phyloP scores from a whole-genome alignment of 768 basidiomycete species.

The Kwoniella mangroviensis region DNA sequence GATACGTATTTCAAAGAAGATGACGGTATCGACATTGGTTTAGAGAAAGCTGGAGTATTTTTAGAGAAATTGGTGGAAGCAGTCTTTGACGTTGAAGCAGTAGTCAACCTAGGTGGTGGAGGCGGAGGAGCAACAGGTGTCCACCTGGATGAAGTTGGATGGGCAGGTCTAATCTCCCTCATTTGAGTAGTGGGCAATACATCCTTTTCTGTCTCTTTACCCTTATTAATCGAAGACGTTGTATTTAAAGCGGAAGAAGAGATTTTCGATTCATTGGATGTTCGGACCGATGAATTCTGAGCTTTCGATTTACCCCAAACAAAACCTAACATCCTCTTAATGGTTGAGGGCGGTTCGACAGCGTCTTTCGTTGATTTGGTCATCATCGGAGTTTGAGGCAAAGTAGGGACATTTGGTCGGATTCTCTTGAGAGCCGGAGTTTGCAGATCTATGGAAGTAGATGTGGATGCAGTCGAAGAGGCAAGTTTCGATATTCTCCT shows the following conservation, averaged over 20 bases:
- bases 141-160: neutral
- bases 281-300: neutral
- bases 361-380: neutral
- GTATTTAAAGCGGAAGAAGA: neutral
- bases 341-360: constrained; percentile 38
- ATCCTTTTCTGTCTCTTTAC: constrained; percentile 7
- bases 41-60: neutral
- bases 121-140: constrained; percentile 8
- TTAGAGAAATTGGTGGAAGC: neutral
- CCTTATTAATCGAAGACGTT: neutral
- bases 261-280: neutral
- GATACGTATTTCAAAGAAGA: neutral
- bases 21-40: neutral
- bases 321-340: constrained; percentile 38
- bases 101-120: neutral
- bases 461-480: constrained; percentile 1
- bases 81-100: neutral
- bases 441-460: neutral
- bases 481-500: constrained; percentile 19
- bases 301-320: constrained; percentile 28
- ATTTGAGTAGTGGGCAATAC: constrained; percentile 10
- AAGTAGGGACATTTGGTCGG: neutral
- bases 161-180: constrained; percentile 2
- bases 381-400: neutral
- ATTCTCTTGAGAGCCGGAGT: constrained; percentile 12